Base-by-base conservation (phyloP, 1,284 basidiomycete genomes). In the Ganoderma resinaceum region DNA sequence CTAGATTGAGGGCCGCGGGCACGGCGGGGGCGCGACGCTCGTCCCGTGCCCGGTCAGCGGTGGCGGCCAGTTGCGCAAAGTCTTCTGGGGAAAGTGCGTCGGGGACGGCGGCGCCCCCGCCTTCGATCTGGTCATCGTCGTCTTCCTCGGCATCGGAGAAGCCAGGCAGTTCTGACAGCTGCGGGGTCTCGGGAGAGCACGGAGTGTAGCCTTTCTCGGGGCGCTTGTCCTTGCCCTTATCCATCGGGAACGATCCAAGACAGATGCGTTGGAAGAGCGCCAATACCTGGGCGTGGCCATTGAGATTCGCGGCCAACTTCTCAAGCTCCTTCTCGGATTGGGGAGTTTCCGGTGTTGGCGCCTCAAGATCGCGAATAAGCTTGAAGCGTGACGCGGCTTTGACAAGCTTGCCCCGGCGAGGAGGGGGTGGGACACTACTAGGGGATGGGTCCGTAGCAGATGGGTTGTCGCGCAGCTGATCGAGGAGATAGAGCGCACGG, bases 401-500 rank as follows among this genome's bases (percentile, higher is more conserved):
- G n/a, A n/a, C n/a, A n/a, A n/a, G n/a, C n/a, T n/a, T 11, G 37
- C 9, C 37, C 37, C 9, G 3, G 37, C 5, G 37, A 12, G 37
- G 6, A 0, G 26, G 23, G 14, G 46, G 26, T 1, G 46, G 46
- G n/a, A 8, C n/a, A 11, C n/a, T 7, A 4, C 8, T 20, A 3
- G 43, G 9, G 43, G 43, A 46, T 9, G 43, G 18, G 5, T 11
- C 11, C 7, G 23, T 9, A 49, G 0, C 46, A 49, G 23, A 7
- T 9, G 23, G 23, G 11, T 12, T 26, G 6, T 58, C 18, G n/a
- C n/a, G n/a, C 16, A 37, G 55, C 18, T 26, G 8, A 5, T 59
- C 49, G 7, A 65, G 26, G 33, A 40, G 26, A 37, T 65, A 65
- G 63, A 58, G 33, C n/a, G 63, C 63, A 1, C 57, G 7, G 63